Percentiles rank a stretch among this genome's conserved stretches.
Evolutionary conservation across 78 protist species (phyloP).

Genomic region (Dictyostelium brefeldianum): DNA sequence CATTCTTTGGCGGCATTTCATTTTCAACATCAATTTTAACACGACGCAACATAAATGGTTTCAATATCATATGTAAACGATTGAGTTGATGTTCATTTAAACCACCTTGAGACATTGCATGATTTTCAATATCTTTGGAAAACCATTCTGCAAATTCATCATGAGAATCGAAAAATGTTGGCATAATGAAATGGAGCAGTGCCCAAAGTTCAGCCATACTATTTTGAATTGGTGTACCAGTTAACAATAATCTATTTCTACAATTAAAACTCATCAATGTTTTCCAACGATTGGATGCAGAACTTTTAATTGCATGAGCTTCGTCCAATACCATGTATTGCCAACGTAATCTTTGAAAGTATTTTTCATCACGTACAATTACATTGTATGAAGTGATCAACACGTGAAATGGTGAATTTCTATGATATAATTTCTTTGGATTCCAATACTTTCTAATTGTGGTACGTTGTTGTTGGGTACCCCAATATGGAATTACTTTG

Average conservation of each 20-base stretch:
- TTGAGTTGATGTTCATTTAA: slow-evolving; percentile 88
- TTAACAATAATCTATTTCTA: slow-evolving; percentile 95
- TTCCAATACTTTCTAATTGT: slow-evolving; percentile 90
- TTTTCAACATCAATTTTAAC: slow-evolving; percentile 95
- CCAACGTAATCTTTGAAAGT: slow-evolving; percentile 83
- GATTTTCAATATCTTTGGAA: slow-evolving; percentile 66
- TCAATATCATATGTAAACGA: slow-evolving; percentile 94
- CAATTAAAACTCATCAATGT: slow-evolving; percentile 87
- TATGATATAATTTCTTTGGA: slow-evolving; percentile 90
- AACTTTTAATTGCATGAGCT: slow-evolving; percentile 97
- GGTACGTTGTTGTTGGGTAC: slow-evolving; percentile 63
- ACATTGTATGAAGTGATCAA: slow-evolving; percentile 86
- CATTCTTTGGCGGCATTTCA: slow-evolving; percentile 93
- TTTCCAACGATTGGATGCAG: slow-evolving; percentile 87
- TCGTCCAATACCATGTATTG: slow-evolving; percentile 98
- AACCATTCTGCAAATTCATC: slow-evolving; percentile 97
- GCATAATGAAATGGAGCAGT: slow-evolving; percentile 96
- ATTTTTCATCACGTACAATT: slow-evolving; percentile 88
- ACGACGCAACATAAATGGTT: slow-evolving; percentile 98
- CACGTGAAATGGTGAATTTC: slow-evolving; percentile 94
- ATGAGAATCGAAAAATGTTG: slow-evolving; percentile 90
- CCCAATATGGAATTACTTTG: slow-evolving; percentile 69
- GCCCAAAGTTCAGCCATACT: slow-evolving; percentile 94
- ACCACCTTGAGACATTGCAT: slow-evolving; percentile 66
- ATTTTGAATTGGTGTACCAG: slow-evolving; percentile 97